A percentile compares a stretch with the other conserved stretches of the same genome.
These are phyloP conservation scores for Lepidium sativum DNA, from an alignment of 345 rosid species.

Conservation along the genomic window DNA sequence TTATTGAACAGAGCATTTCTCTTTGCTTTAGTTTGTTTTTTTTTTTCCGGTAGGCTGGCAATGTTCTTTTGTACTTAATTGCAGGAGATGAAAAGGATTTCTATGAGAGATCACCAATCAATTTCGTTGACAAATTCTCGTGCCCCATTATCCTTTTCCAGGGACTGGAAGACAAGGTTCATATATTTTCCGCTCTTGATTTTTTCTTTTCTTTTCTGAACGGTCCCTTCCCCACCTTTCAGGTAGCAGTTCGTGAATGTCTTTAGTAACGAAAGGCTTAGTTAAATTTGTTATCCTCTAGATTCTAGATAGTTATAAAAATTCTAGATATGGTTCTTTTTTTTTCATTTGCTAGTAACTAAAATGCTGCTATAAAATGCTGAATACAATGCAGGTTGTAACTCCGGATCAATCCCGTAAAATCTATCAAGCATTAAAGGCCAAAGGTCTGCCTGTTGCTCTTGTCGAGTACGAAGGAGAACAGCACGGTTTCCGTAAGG, in stretches of 20 bases:
- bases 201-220: neutral
- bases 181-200: neutral
- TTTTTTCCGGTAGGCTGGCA: neutral
- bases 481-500: slow-evolving; percentile 96
- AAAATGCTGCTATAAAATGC: neutral
- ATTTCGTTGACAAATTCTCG: slow-evolving; percentile 73
- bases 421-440: slow-evolving; percentile 77
- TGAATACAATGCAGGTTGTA: slow-evolving; percentile 53
- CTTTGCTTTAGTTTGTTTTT: neutral
- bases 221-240: neutral
- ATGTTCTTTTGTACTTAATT: slow-evolving; percentile 12
- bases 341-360: neutral
- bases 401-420: slow-evolving; percentile 86
- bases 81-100: slow-evolving; percentile 66
- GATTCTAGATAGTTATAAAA: neutral
- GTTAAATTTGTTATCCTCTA: neutral
- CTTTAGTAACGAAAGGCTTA: neutral
- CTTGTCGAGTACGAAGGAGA: slow-evolving; percentile 93
- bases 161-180: slow-evolving; percentile 92
- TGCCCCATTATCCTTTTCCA: slow-evolving; percentile 94
- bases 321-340: neutral
- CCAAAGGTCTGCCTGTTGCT: slow-evolving; percentile 87
- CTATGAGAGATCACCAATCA: slow-evolving; percentile 80
- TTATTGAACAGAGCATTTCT: neutral
- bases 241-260: neutral